Evolutionary conservation across 1,139 yeast genomes (phyloP).

Genomic region (Suhomyces panamericanus): DNA sequence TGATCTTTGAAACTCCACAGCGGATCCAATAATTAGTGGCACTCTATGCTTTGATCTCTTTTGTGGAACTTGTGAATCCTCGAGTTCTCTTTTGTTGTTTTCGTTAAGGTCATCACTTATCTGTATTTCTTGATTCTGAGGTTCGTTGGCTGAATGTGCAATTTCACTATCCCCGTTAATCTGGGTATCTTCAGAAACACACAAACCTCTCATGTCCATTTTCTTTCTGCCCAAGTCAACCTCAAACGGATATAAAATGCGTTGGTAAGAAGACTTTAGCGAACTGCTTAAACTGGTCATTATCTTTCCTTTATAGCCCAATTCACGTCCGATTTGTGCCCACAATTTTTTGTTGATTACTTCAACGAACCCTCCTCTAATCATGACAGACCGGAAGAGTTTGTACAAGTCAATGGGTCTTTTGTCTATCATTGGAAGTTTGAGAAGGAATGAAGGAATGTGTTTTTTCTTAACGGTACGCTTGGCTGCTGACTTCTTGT

Average conservation of each 20-base stretch:
- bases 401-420: slow-evolving; percentile 56
- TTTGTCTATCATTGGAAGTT: slow-evolving; percentile 58
- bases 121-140: neutral
- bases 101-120: slow-evolving; percentile 5
- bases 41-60: slow-evolving; percentile 4
- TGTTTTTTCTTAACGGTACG: slow-evolving; percentile 5
- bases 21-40: slow-evolving; percentile 49
- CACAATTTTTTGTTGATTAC: slow-evolving; percentile 59
- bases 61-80: neutral
- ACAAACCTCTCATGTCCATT: slow-evolving; percentile 12
- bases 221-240: slow-evolving; percentile 20
- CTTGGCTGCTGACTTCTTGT: neutral
- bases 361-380: slow-evolving; percentile 58
- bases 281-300: slow-evolving; percentile 74
- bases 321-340: slow-evolving; percentile 71
- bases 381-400: slow-evolving; percentile 49
- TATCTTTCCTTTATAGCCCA: slow-evolving; percentile 70
- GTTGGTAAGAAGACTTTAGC: slow-evolving; percentile 56
- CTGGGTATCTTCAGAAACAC: neutral
- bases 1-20: slow-evolving; percentile 45
- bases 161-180: neutral
- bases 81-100: slow-evolving; percentile 13
- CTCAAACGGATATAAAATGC: slow-evolving; percentile 38
- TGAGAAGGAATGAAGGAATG: slow-evolving; percentile 14
- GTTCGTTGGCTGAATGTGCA: neutral